Evolutionary conservation across 169 alveolate species (phyloP), one percentile per base, ranked within the genome.

Genomic region (Cryptosporidium ubiquitum): DNA sequence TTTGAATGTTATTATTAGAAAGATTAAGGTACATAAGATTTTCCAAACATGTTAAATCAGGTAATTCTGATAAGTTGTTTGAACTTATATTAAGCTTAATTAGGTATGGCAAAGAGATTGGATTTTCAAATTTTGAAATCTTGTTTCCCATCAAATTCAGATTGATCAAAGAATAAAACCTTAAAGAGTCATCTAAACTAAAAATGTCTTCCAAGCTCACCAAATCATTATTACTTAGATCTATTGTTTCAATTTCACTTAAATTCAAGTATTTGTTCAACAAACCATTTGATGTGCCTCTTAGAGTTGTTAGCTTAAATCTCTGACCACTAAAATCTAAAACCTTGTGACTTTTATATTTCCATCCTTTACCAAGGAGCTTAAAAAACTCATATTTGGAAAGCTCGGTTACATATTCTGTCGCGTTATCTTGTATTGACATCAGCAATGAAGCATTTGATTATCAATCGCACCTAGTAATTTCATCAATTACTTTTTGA

Each of bases 291-390:
- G 58, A 23, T 20, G 47, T 14, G 7, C 89, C 75, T 26, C 89
- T 64, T 9, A 79, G 69, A 44, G 89, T 61, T 12, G 33, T 79
- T 44, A 79, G 26, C 39, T 44, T 37, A 52, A 79, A 79, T 16
- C 44, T 35, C 7, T 57, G 55, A 16, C 89, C 89, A 60, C 89
- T 79, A 66, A 79, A 79, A 79, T 79, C 89, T 23, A 79, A 52
- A 37, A 79, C 40, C 29, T 79, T 79, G 9, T 58, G 89, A 7
- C 39, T 42, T 31, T 79, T 58, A 7, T 60, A 9, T 42, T 79
- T 79, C 89, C 89, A 79, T 16, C 68, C 89, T 40, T 44, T 44
- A 7, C 89, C 89, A 9, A 79, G 64, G 6, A 79, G 61, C 26
- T 26, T 61, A 3, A 61, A n/a, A 44, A 79, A 66, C 20, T 9